These are phyloP conservation scores for Erodium maritimum DNA, from an alignment of 345 rosid species.

Conservation along the genomic window DNA sequence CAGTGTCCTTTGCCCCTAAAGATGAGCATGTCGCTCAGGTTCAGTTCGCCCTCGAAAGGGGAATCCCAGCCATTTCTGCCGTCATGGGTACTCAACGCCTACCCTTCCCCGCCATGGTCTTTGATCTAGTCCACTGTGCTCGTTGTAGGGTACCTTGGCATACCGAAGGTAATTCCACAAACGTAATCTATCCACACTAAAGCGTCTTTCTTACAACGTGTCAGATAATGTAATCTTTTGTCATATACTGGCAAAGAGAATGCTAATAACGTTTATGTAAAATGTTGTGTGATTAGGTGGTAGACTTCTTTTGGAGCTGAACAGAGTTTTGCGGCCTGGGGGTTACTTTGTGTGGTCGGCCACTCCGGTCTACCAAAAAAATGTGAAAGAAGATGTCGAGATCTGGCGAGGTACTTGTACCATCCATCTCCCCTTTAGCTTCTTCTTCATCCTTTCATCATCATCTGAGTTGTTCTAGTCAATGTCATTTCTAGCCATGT, in stretches of 20 bases:
- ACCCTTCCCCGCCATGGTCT: constrained; percentile 81
- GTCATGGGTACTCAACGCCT: constrained; percentile 91
- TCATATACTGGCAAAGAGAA: too few species aligned
- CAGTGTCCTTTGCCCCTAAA: constrained; percentile 95
- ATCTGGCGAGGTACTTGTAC: constrained; percentile 64
- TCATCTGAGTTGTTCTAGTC: neutral
- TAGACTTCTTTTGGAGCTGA: constrained; percentile 67
- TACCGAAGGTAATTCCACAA: constrained; percentile 29
- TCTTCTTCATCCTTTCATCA: neutral
- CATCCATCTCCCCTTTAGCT: too few species aligned
- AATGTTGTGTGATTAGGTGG: constrained; percentile 29
- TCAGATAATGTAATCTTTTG: too few species aligned
- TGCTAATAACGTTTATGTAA: too few species aligned
- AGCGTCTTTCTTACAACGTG: neutral
- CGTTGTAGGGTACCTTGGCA: constrained; percentile 99
- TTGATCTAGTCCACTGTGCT: constrained; percentile 80
- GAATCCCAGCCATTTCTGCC: constrained; percentile 90
- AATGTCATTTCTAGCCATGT: constrained; percentile 20
- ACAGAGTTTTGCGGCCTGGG: constrained; percentile 75
- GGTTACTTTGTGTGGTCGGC: constrained; percentile 96
- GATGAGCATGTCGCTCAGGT: constrained; percentile 98
- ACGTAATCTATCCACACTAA: too few species aligned
- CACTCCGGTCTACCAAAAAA: constrained; percentile 81
- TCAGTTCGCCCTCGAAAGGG: constrained; percentile 91
- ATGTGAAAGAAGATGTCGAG: constrained; percentile 60